Percentiles rank a stretch among this genome's conserved stretches.
phyloP scores from a whole-genome alignment of 2,329 filamentous ascomycete genomes.

The Alternaria metachromatica region DNA sequence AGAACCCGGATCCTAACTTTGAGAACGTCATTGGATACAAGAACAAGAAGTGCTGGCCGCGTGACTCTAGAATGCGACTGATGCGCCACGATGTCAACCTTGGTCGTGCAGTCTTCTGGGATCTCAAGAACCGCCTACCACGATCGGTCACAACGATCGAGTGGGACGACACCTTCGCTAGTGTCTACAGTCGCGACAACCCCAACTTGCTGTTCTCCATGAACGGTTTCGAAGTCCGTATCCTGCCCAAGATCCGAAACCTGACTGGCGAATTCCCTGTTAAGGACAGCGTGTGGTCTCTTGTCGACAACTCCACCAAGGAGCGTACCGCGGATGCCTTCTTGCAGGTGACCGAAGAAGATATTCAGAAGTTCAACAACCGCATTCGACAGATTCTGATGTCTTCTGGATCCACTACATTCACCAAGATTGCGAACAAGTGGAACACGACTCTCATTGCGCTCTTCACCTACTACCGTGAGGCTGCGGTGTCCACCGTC shows the following conservation, averaged over 20 bases:
- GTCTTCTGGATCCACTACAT: constrained; percentile 98
- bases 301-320: constrained; percentile 95
- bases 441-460: constrained; percentile 99
- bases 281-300: constrained; percentile 97
- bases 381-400: constrained; percentile 97
- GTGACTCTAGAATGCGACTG: constrained; percentile 94
- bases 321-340: constrained; percentile 97
- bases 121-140: constrained; percentile 94
- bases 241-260: constrained; percentile 93
- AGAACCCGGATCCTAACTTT: constrained; percentile 98
- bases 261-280: constrained; percentile 95
- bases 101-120: constrained; percentile 97
- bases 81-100: constrained; percentile 99
- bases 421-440: constrained; percentile 99
- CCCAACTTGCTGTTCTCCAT: constrained; percentile 97
- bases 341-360: constrained; percentile 95
- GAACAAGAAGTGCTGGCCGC: constrained; percentile 99
- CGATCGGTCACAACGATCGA: constrained; percentile 96
- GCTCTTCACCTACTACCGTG: constrained; percentile 97
- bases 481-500: constrained; percentile 95
- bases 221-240: constrained; percentile 96
- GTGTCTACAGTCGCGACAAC: constrained; percentile 97
- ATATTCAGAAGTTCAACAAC: constrained; percentile 99
- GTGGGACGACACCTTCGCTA: constrained; percentile 98
- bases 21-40: constrained; percentile 99